Conservation (phyloP, 768 basidiomycete species). For the Termitomyces bulborhizus region DNA sequence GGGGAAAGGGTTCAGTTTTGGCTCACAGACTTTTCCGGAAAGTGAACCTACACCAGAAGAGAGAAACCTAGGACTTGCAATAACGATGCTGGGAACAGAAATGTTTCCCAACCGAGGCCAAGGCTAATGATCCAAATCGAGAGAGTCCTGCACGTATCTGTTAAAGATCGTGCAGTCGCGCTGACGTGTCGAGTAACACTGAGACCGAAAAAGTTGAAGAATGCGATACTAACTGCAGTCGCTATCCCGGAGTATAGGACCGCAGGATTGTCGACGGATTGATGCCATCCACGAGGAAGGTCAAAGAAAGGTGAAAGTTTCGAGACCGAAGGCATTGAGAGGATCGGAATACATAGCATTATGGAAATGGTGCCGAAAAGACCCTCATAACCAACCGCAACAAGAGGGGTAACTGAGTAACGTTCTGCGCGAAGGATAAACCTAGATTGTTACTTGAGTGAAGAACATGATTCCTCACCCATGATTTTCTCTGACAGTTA, state of each 20-base stretch:
- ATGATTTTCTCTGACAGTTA: slow-evolving; percentile 74
- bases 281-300: slow-evolving; percentile 80
- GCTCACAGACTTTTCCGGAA: background rate
- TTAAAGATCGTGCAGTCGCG: slow-evolving; percentile 85
- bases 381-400: slow-evolving; percentile 93
- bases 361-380: slow-evolving; percentile 84
- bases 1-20: slow-evolving; percentile 3
- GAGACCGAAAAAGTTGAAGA: slow-evolving; percentile 87
- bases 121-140: slow-evolving; percentile 95
- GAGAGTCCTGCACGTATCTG: slow-evolving; percentile 92
- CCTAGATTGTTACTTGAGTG: no score
- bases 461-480: slow-evolving; percentile 26
- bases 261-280: slow-evolving; percentile 73
- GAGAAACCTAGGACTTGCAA: slow-evolving; percentile 81
- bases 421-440: slow-evolving; percentile 27
- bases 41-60: slow-evolving; percentile 69
- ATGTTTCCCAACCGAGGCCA: slow-evolving; percentile 82
- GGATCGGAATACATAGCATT: slow-evolving; percentile 70
- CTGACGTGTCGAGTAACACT: slow-evolving; percentile 88
- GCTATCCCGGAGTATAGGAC: slow-evolving; percentile 64
- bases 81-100: slow-evolving; percentile 75
- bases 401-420: slow-evolving; percentile 81
- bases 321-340: slow-evolving; percentile 66
- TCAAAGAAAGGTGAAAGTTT: slow-evolving; percentile 74
- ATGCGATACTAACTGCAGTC: slow-evolving; percentile 68